Base-by-base conservation (phyloP, 495 filamentous ascomycete genomes). In the Aspergillus bertholletiae region DNA sequence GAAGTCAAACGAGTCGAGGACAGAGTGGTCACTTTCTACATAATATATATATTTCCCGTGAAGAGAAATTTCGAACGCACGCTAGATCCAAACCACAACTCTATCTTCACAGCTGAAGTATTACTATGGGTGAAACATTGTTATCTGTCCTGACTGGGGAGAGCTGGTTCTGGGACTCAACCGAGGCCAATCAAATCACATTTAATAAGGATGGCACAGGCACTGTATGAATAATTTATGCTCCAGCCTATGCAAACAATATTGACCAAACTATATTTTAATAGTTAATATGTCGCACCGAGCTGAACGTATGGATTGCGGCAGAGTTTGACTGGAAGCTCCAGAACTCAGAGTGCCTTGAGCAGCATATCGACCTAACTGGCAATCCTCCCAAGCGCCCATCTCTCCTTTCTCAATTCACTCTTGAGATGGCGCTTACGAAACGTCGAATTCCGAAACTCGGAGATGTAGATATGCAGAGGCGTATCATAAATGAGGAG, bases 111-210 rank as follows among this genome's bases (percentile, higher is more conserved):
- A 32, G 8, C 2, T 11, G 13, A 3, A 11, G 8, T 9, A 32
- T 11, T 12, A 32, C 2, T 11, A 32, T 32, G 30, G 13, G 3
- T 12, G 30, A 32, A 32, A 3, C 30, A 3, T 13, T 51, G 1
- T 23, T 26, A 7, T 51, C 49, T 5, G 21, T 51, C 23, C 49
- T 51, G 2, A 28, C 34, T 35, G 21, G 13, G 23, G 34, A 39
- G 30, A 7, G 22, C 49, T 51, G 49, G 49, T 18, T 27, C 49
- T 51, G 49, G 49, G 49, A 51, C 23, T 17, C 49, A 0, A 27
- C 18, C 20, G 21, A 51, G 4, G 18, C 7, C 21, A 51, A 39
- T 17, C 21, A 51, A 17, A 51, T 51, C 35, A 43, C 24, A 26
- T 51, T 51, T 23, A 5, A 41, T 17, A 5, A 13, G 2, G 21